Evolutionary conservation across 345 rosid genomes (phyloP).

Genomic region (Lumnitzera racemosa): DNA sequence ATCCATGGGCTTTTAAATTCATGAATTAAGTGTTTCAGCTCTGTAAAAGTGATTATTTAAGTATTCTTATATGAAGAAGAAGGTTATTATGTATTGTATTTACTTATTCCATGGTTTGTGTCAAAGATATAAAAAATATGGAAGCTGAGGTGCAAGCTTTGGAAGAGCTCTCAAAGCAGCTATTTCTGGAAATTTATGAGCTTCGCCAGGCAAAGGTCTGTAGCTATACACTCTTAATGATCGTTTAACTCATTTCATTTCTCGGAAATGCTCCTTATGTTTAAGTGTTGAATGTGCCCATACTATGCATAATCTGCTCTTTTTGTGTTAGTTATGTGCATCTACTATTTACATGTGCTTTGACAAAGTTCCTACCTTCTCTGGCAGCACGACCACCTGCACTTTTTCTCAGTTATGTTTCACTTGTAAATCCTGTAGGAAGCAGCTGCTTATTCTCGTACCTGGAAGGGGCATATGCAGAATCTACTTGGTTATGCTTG

Average conservation of each 20-base stretch:
- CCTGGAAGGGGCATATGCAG: constrained; percentile 97
- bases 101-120: constrained; percentile 3
- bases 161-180: constrained; percentile 95
- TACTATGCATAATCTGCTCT: too few species aligned
- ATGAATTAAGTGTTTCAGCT: too few species aligned
- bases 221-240: neutral
- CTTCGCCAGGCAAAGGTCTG: constrained; percentile 95
- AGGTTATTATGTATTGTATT: neutral
- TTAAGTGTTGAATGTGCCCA: neutral
- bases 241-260: neutral
- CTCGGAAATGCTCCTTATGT: neutral
- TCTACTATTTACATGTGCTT: neutral
- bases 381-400: neutral
- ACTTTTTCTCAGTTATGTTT: too few species aligned
- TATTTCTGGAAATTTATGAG: constrained; percentile 94
- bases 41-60: neutral
- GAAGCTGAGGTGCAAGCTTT: constrained; percentile 91
- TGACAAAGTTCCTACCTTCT: neutral
- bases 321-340: too few species aligned
- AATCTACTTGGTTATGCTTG: constrained; percentile 95
- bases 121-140: constrained; percentile 67
- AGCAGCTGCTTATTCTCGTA: constrained; percentile 91
- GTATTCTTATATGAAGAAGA: neutral
- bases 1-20: too few species aligned
- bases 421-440: constrained; percentile 35